phyloP scores from a whole-genome alignment of 345 rosid species.

The Pugionium dolabratum region DNA sequence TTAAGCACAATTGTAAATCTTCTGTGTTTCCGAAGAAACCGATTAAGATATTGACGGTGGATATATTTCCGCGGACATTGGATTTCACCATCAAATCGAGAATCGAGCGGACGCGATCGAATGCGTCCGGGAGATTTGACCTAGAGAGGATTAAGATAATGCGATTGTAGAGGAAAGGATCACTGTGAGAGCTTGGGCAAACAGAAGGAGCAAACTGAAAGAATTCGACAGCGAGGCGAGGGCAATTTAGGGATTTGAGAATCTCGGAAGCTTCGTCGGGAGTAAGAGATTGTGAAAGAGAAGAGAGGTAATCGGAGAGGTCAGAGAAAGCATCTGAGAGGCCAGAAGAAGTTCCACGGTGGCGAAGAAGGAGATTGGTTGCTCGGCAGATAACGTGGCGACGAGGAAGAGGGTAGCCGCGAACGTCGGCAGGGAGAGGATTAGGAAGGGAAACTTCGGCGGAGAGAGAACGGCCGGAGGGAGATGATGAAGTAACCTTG shows the following conservation, averaged over 20 bases:
- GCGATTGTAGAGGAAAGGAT: constrained; percentile 67
- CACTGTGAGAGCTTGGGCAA: constrained; percentile 55
- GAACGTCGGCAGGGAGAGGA: constrained; percentile 58
- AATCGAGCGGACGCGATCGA: constrained; percentile 52
- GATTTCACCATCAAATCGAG: constrained; percentile 63
- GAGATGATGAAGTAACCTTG: constrained; percentile 71
- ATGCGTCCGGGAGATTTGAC: constrained; percentile 51
- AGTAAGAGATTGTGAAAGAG: constrained; percentile 65
- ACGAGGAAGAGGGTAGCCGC: constrained; percentile 82
- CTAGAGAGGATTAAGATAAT: constrained; percentile 72
- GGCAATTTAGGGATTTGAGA: constrained; percentile 75
- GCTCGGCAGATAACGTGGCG: constrained; percentile 72
- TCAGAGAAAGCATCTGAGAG: constrained; percentile 42
- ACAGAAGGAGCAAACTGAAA: constrained; percentile 61
- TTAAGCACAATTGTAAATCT: constrained; percentile 59
- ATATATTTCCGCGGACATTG: constrained; percentile 58
- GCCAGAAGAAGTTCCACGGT: constrained; percentile 8
- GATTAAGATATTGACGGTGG: constrained; percentile 73
- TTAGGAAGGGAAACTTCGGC: constrained; percentile 67
- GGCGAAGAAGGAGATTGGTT: constrained; percentile 54
- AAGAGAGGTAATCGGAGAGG: constrained; percentile 61
- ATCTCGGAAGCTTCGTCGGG: constrained; percentile 75
- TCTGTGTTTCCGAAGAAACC: constrained; percentile 60
- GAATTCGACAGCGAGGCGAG: constrained; percentile 65
- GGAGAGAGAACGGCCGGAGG: constrained; percentile 71